Conservation (phyloP, 1,139 yeast genomes). For the Meyerozyma athensensis region DNA sequence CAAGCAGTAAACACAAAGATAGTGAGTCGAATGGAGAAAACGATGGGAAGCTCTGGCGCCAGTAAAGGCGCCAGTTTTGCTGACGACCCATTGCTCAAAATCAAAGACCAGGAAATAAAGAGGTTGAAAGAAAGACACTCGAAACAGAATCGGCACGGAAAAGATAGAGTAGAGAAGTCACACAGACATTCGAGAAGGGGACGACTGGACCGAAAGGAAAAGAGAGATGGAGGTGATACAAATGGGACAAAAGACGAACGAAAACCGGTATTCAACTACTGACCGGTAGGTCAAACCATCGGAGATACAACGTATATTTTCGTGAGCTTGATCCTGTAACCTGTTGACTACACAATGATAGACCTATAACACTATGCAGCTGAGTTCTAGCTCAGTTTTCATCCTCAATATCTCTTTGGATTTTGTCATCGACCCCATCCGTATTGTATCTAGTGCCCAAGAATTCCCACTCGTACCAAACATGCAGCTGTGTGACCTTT, state of each 20-base stretch:
- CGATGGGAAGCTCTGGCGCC: slow-evolving; percentile 6
- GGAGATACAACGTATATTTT: no score
- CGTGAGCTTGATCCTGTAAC: no score
- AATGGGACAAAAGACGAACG: no score
- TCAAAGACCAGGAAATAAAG: slow-evolving; percentile 38
- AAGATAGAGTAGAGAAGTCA: no score
- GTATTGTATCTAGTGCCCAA: slow-evolving; percentile 18
- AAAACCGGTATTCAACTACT: no score
- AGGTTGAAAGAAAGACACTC: not conserved
- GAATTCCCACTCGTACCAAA: slow-evolving; percentile 76
- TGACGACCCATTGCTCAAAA: slow-evolving; percentile 55
- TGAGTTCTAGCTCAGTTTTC: not conserved
- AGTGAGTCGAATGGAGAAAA: slow-evolving; percentile 11
- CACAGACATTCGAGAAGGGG: no score
- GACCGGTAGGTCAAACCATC: no score
- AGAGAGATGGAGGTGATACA: no score
- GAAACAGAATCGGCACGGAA: no score
- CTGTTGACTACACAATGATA: no score
- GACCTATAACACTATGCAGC: no score
- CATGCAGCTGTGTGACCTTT: slow-evolving; percentile 25
- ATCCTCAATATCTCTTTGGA: slow-evolving; percentile 1
- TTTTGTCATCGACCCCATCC: slow-evolving; percentile 22
- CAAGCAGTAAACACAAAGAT: slow-evolving; percentile 5
- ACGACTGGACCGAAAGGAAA: no score
- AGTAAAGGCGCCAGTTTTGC: slow-evolving; percentile 4